Evolutionary conservation across 2,329 filamentous ascomycete species (phyloP).

Genomic region (Diaporthe humulicola): DNA sequence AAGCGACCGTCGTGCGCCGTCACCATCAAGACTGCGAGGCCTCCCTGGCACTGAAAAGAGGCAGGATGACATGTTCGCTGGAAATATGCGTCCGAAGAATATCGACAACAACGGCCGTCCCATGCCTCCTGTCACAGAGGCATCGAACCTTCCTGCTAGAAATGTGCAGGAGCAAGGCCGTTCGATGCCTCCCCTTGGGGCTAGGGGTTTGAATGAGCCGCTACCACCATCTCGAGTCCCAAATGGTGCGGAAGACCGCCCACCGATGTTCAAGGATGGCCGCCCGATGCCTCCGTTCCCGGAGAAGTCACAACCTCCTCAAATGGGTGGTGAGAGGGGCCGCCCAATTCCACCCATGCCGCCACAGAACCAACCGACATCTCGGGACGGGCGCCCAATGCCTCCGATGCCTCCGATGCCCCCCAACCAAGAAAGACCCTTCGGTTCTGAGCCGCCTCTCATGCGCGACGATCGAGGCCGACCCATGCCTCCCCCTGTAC

Average conservation of each 20-base stretch:
- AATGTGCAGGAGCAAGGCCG: not conserved
- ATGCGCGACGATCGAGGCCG: not conserved
- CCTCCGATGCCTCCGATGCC: not conserved
- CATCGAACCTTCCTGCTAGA: not conserved
- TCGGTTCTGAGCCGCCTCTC: not conserved
- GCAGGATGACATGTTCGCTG: not conserved
- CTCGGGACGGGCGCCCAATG: not conserved
- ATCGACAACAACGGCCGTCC: not conserved
- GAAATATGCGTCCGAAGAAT: not conserved
- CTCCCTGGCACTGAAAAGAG: not conserved
- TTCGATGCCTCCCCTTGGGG: not conserved
- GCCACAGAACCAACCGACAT: not conserved
- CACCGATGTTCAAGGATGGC: not conserved
- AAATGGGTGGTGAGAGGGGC: not conserved
- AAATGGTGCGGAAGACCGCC: not conserved
- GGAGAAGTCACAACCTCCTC: not conserved
- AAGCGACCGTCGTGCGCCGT: slow-evolving; percentile 5
- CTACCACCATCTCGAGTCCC: not conserved
- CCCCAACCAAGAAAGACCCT: not conserved
- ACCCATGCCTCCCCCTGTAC: not conserved
- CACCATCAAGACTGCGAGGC: not conserved
- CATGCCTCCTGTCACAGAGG: not conserved
- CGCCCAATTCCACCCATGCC: not conserved
- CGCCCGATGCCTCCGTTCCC: not conserved
- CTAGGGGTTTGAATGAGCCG: not conserved